Conservation (phyloP, 768 basidiomycete genomes). For the Tremella fuciformis region DNA sequence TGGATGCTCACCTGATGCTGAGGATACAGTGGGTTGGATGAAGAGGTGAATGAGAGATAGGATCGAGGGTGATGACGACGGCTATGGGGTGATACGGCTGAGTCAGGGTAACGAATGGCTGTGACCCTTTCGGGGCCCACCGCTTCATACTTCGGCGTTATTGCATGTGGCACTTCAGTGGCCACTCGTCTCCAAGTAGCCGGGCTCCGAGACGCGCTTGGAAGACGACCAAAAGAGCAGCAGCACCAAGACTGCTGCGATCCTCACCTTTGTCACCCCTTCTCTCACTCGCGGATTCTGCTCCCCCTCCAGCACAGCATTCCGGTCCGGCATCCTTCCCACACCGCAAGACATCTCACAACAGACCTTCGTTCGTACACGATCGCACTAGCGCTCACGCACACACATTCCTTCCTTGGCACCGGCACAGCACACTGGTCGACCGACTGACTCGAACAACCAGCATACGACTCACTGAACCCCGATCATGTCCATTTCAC, state of each 20-base stretch:
- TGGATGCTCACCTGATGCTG: too few species aligned
- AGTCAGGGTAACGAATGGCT: constrained; percentile 3
- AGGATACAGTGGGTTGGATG: too few species aligned
- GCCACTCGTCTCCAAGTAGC: neutral
- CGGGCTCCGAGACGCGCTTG: too few species aligned
- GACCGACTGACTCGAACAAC: neutral
- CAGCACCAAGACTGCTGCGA: too few species aligned
- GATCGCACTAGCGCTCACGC: neutral
- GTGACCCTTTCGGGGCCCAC: neutral
- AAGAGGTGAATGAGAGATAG: constrained; percentile 6
- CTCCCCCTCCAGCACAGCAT: too few species aligned
- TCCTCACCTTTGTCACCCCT: too few species aligned
- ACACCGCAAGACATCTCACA: too few species aligned
- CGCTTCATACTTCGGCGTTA: constrained; percentile 7
- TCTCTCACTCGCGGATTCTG: too few species aligned
- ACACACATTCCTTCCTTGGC: neutral
- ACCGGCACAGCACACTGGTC: neutral
- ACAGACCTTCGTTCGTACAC: neutral
- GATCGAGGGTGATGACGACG: constrained; percentile 2
- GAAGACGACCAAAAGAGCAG: too few species aligned
- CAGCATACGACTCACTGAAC: neutral
- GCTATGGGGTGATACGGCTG: neutral
- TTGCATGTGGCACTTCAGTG: neutral
- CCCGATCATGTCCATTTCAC: constrained; percentile 44
- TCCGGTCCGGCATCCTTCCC: too few species aligned